Percentiles rank a stretch among this genome's conserved stretches.
These are phyloP conservation scores for Teunomyces aglyptinius DNA, from an alignment of 805 yeast species.

Conservation along the genomic window DNA sequence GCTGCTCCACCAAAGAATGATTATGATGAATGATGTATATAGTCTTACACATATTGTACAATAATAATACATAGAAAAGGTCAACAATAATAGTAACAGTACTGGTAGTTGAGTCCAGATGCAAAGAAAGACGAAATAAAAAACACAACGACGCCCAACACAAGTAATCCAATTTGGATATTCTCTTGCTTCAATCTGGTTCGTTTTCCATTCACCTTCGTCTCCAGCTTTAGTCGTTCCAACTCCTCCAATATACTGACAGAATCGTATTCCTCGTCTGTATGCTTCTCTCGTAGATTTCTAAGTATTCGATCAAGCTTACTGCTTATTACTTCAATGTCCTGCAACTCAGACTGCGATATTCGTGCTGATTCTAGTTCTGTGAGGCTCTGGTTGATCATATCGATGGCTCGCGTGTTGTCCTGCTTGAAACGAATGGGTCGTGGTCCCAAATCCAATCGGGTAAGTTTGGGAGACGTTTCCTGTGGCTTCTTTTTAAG, in stretches of 20 bases:
- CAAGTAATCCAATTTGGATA: neutral
- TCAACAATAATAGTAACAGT: constrained; percentile 42
- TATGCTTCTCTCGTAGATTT: neutral
- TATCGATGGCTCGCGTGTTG: neutral
- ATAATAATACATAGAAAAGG: constrained; percentile 5
- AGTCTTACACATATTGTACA: constrained; percentile 11
- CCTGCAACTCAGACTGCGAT: neutral
- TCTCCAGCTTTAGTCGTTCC: constrained; percentile 15
- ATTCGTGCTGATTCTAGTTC: neutral
- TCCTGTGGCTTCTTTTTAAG: neutral
- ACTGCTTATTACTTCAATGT: neutral
- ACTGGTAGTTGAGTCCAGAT: constrained; percentile 34
- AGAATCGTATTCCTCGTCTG: constrained; percentile 1
- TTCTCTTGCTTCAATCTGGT: neutral
- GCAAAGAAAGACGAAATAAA: constrained; percentile 23
- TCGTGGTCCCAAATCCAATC: neutral
- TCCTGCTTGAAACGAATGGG: constrained; percentile 1
- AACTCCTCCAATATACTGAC: constrained; percentile 19
- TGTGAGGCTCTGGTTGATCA: neutral
- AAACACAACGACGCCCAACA: constrained; percentile 11
- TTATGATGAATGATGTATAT: constrained; percentile 54
- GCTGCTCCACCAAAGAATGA: constrained; percentile 84
- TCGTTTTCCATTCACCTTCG: neutral
- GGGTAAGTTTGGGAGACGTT: neutral
- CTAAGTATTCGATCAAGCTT: neutral